Evolutionary conservation across 768 basidiomycete genomes (phyloP).

Genomic region (Agaricus blazei): DNA sequence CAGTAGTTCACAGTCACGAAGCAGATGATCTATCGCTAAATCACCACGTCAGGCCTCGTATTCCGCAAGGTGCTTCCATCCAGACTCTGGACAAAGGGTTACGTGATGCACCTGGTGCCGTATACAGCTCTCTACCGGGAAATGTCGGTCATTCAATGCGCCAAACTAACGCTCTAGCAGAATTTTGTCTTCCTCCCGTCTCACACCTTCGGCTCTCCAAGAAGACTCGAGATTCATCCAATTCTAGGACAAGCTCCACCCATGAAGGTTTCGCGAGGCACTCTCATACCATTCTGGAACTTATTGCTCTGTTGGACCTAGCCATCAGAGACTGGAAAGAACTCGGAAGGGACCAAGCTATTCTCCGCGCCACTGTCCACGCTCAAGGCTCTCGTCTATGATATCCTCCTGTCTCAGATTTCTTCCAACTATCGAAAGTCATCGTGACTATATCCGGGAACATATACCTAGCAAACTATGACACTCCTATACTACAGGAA

Average conservation of each 20-base stretch:
- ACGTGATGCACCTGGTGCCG: neutral
- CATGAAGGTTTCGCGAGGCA: constrained; percentile 9
- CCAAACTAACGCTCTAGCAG: neutral
- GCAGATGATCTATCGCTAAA: neutral
- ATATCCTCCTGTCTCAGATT: neutral
- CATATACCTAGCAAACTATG: too few species aligned
- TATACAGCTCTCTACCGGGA: neutral
- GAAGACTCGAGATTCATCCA: neutral
- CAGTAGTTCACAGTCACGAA: neutral
- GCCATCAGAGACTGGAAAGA: constrained; percentile 18
- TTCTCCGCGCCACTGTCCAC: neutral
- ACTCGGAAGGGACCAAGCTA: neutral
- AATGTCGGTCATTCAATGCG: neutral
- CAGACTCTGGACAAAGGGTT: neutral
- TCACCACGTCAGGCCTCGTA: neutral
- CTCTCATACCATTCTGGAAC: constrained; percentile 25
- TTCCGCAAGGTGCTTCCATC: neutral
- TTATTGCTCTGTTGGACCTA: constrained; percentile 29
- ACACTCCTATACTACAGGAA: too few species aligned
- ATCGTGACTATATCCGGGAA: too few species aligned
- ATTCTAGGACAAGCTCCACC: neutral
- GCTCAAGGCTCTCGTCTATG: neutral
- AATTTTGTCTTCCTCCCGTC: neutral
- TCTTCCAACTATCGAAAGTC: too few species aligned
- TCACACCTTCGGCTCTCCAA: neutral